Evolutionary conservation across 192 early-diverging fungal genomes (phyloP), one percentile per base, ranked within the genome.

Genomic region (Gryganskiella cystojenkinii): DNA sequence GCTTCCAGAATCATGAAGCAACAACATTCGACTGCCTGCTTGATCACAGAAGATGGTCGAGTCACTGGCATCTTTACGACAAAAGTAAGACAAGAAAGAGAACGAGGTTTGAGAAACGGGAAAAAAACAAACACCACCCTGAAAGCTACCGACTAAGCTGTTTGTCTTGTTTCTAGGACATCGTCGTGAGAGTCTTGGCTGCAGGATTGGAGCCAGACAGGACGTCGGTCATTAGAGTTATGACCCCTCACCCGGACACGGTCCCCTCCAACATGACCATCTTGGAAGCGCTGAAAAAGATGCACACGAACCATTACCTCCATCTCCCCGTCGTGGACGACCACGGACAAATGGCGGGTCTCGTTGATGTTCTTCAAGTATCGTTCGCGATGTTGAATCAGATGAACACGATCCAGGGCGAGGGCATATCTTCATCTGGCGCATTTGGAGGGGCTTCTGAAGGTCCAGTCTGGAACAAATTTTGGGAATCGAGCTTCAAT

Each of bases 151-250:
- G n/a, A n/a, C n/a, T n/a, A n/a, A n/a, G n/a, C n/a, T n/a, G n/a
- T n/a, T n/a, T n/a, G 11, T 22, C 52, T 52, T 4, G 17, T 44
- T 14, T 13, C 3, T 43, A 70, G 64, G 92, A 94, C 71, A 85
- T 94, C 57, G 92, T 94, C 34, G 84, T 93, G 59, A 84, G 92
- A 54, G 92, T 94, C 11, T 88, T 94, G 60, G 92, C 92, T 9
- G 91, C 90, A 34, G 88, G 91, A 8, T 78, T 96, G 57, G 90
- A 94, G 50, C 94, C 96, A 14, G 84, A 83, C 51, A 92, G 85
- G 15, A 95, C 93, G 54, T 92, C 93, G n/a, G 95, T 98, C 10
- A 92, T 96, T 19, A 91, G 96, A 40, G 96, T 98, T 24, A 98
- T 98, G 96, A 94, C 92, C 0, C 92, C 90, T 45, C 86, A 90